phyloP scores from a whole-genome alignment of 2,329 filamentous ascomycete genomes.

The Claviceps maximensis region DNA sequence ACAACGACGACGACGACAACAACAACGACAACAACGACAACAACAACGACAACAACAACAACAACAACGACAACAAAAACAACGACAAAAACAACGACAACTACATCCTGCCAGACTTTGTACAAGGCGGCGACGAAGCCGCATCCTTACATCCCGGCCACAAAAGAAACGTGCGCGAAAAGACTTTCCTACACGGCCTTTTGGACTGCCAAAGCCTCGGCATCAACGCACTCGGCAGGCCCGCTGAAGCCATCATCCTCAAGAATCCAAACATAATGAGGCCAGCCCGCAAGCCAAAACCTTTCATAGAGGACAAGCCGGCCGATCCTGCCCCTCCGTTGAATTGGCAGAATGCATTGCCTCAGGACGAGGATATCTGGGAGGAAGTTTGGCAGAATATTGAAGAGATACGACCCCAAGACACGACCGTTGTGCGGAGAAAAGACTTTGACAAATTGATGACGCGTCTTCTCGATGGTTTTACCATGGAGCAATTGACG shows the following conservation, averaged over 20 bases:
- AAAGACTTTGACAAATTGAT: constrained; percentile 29
- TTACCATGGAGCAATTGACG: constrained; percentile 31
- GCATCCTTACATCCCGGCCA: not conserved
- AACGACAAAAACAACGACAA: not conserved
- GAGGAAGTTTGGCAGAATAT: constrained; percentile 32
- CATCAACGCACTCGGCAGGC: constrained; percentile 21
- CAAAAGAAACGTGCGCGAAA: not conserved
- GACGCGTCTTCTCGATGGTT: constrained; percentile 27
- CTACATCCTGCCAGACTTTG: not conserved
- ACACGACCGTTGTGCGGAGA: constrained; percentile 23
- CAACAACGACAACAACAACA: not conserved
- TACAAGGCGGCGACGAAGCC: not conserved
- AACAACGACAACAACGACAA: too few species aligned
- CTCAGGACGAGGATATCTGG: constrained; percentile 10
- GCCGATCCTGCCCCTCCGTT: constrained; percentile 8
- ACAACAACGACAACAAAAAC: not conserved
- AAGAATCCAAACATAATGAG: constrained; percentile 22
- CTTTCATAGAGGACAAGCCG: constrained; percentile 11
- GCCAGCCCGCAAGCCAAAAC: constrained; percentile 7
- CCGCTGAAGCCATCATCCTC: constrained; percentile 34
- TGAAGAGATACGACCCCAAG: constrained; percentile 32
- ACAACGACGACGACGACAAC: too few species aligned
- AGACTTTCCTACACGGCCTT: constrained; percentile 13
- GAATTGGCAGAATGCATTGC: constrained; percentile 20
- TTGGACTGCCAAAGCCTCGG: constrained; percentile 18